Conservation (phyloP, 257 asterid genomes). For the Eustoma russellianum region DNA sequence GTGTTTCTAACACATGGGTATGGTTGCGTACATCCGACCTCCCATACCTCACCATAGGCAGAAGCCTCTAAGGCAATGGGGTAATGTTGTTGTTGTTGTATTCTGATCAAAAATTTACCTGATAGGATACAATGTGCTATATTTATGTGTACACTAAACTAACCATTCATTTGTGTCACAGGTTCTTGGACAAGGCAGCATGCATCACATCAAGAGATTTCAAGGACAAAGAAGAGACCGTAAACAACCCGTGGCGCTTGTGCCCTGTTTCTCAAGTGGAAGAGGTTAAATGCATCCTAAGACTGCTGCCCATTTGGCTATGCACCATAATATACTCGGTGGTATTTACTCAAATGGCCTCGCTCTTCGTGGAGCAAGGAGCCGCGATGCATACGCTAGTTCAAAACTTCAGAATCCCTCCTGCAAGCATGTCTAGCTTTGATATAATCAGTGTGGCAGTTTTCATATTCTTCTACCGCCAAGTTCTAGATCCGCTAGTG, state of each 20-base stretch:
- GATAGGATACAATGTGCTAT: too few relatives aligned
- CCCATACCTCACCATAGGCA: too few relatives aligned
- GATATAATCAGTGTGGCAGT: slow-evolving; percentile 80
- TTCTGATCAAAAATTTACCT: too few relatives aligned
- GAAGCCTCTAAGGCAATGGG: too few relatives aligned
- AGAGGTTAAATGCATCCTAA: slow-evolving; percentile 77
- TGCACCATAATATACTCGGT: slow-evolving; percentile 92
- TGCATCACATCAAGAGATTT: slow-evolving; percentile 47
- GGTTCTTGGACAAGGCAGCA: slow-evolving; percentile 86
- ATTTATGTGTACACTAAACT: neutral
- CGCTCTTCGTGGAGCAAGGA: slow-evolving; percentile 92
- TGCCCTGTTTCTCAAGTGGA: slow-evolving; percentile 93
- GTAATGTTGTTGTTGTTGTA: too few relatives aligned
- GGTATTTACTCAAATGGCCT: slow-evolving; percentile 96
- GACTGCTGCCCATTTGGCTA: slow-evolving; percentile 90
- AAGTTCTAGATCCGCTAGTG: slow-evolving; percentile 51
- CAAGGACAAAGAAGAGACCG: slow-evolving; percentile 30
- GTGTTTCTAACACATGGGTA: too few relatives aligned
- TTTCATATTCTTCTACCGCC: slow-evolving; percentile 70
- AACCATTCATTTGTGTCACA: slow-evolving; percentile 5
- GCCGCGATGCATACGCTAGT: slow-evolving; percentile 71
- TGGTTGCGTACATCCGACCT: too few relatives aligned
- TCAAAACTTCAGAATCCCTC: slow-evolving; percentile 65
- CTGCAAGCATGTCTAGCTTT: slow-evolving; percentile 93
- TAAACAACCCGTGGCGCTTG: slow-evolving; percentile 53